Base-by-base conservation (phyloP, 768 basidiomycete species). In the Paxillus rubicundulus region DNA sequence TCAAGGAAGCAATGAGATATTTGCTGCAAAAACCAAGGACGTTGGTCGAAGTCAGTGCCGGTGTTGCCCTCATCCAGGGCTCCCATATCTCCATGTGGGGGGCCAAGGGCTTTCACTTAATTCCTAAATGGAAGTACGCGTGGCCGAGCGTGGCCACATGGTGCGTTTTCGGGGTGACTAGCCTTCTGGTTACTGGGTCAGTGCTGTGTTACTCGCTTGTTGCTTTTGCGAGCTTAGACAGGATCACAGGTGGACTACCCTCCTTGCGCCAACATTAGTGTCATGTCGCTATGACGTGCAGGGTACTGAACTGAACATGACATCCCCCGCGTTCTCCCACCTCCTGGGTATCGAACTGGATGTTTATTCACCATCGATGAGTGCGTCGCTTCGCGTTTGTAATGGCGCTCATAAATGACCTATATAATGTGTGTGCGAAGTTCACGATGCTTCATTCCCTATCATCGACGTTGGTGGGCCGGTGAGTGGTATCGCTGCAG, bases 1-100 rank as follows among this genome's bases (percentile, higher is more conserved):
- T 61, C 27, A 61, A 46, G 28, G 56, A 61, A n/a, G 61, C 60
- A 14, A 47, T 59, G 49, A 54, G 54, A 12, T 49, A 58, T 18
- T 46, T 52, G 4, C 54, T 61, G 53, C 53, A 38, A 9, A 32
- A 21, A 2, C 18, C 60, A 1, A 61, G 51, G 38, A 50, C 59
- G 12, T 33, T 62, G 38, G 36, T 62, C 5, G 3, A 50, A 8
- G 53, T 61, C 7, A 55, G 43, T 10, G 30, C 51, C 3, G 54
- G 51, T 5, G 43, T 62, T n/a, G 50, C 56, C 9, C 36, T 58
- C 12, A 33, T 48, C 2, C 50, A 49, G 41, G 33, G 44, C 2
- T 39, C 48, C 2, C 14, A n/a, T 13, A 52, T 55, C 38, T 18
- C 3, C 49, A 52, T 30, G 4, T 10, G 9, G 9, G 30, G 30